Conservation (phyloP, 768 basidiomycete genomes). For the Russula sp. region DNA sequence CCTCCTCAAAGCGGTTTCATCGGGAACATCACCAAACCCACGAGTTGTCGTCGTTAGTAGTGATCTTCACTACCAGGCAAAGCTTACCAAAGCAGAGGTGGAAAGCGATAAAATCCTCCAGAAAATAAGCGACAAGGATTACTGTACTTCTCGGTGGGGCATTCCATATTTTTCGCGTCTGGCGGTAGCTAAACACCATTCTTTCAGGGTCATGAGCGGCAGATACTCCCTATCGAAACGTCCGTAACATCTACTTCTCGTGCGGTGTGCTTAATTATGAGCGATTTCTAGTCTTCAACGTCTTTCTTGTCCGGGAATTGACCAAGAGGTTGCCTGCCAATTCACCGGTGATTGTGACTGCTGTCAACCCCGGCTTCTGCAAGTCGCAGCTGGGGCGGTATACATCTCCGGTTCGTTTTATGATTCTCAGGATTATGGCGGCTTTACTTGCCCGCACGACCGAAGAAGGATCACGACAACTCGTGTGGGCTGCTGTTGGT, state of each 20-base stretch:
- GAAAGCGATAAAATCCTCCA: conserved; percentile 14
- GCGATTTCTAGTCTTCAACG: conserved; percentile 19
- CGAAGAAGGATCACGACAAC: neutral
- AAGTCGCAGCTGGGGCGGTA: conserved; percentile 17
- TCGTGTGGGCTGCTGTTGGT: conserved; percentile 24
- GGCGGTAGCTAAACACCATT: neutral
- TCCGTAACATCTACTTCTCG: neutral
- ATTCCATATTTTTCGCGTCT: neutral
- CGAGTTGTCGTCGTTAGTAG: conserved; percentile 26
- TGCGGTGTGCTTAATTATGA: neutral
- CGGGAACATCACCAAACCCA: conserved; percentile 22
- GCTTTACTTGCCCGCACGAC: conserved; percentile 11
- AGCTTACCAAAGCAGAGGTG: conserved; percentile 6
- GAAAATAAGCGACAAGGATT: conserved; percentile 13
- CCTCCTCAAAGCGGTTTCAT: conserved; percentile 20
- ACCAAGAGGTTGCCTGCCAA: conserved; percentile 24
- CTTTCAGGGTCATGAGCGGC: conserved; percentile 14
- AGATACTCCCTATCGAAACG: conserved; percentile 25
- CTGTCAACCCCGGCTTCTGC: conserved; percentile 28
- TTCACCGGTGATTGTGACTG: conserved; percentile 24
- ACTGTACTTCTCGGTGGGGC: conserved; percentile 22
- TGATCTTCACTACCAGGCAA: conserved; percentile 18
- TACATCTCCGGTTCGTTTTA: neutral
- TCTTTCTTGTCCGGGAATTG: conserved; percentile 27
- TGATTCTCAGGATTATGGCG: neutral